phyloP scores from a whole-genome alignment of 2,329 filamentous ascomycete genomes.

The Diaporthe amygdali region DNA sequence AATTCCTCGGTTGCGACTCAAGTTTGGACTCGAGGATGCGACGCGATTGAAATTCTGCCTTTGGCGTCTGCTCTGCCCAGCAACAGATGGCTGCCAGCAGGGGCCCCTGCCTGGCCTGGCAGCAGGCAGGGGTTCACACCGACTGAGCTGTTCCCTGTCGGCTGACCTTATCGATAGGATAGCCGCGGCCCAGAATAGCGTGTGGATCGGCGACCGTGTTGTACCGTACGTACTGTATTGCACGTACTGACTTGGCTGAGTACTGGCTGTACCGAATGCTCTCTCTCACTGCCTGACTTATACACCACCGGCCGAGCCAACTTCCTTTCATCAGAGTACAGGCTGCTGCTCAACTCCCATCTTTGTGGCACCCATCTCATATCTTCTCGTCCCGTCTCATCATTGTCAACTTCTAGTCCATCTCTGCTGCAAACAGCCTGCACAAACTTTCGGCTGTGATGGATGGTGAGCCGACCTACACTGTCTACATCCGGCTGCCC shows the following conservation, averaged over 20 bases:
- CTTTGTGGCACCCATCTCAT: neutral
- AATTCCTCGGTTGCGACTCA: neutral
- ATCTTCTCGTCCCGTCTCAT: neutral
- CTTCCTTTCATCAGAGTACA: constrained; percentile 1
- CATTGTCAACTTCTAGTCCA: neutral
- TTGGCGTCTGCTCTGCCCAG: constrained; percentile 10
- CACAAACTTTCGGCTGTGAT: constrained; percentile 18
- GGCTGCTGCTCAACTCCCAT: neutral
- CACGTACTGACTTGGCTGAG: too few relatives aligned
- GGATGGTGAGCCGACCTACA: constrained; percentile 62
- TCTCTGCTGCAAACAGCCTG: neutral
- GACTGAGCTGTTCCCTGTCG: constrained; percentile 11
- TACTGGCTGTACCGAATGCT: neutral
- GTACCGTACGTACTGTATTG: neutral
- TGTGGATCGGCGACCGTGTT: neutral
- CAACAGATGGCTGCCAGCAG: neutral
- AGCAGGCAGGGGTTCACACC: neutral
- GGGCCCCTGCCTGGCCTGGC: neutral
- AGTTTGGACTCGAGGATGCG: neutral
- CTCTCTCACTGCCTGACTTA: constrained; percentile 9
- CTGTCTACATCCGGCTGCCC: constrained; percentile 87
- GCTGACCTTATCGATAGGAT: constrained; percentile 1
- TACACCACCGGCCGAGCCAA: neutral
- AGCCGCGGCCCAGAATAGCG: neutral
- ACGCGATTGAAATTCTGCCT: constrained; percentile 22